Evolutionary conservation across 129 eudicot species (phyloP).

Genomic region (Centella asiatica): DNA sequence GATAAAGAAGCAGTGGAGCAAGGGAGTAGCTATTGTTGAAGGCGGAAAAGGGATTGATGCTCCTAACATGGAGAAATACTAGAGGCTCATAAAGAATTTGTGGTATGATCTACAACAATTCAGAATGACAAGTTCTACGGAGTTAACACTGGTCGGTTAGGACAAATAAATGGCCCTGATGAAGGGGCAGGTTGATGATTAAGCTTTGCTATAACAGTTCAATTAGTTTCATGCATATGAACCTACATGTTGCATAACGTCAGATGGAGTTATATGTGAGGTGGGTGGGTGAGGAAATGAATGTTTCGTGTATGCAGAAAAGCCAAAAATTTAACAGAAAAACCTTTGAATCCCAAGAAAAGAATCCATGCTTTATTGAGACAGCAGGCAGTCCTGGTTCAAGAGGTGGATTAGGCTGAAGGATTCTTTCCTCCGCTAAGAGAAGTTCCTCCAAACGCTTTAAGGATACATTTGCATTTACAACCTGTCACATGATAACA

Average conservation of each 20-base stretch:
- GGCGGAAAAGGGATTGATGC: too few species aligned
- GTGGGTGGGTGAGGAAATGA: neutral
- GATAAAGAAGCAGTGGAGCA: too few species aligned
- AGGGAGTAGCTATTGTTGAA: too few species aligned
- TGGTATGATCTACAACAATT: too few species aligned
- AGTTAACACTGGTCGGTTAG: too few species aligned
- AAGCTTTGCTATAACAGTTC: too few species aligned
- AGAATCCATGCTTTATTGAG: constrained; percentile 10
- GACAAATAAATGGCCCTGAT: too few species aligned
- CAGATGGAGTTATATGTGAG: neutral
- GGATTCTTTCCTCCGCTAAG: constrained; percentile 48
- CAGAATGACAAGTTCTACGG: too few species aligned
- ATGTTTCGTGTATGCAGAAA: neutral
- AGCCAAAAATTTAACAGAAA: neutral
- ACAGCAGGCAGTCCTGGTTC: constrained; percentile 35
- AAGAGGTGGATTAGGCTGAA: constrained; percentile 46
- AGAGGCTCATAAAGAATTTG: too few species aligned
- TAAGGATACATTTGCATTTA: constrained; percentile 40
- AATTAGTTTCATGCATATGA: too few species aligned
- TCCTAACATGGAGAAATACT: too few species aligned
- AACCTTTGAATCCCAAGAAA: constrained; percentile 11
- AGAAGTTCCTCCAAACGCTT: constrained; percentile 48
- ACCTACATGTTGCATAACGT: neutral
- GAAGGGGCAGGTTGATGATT: too few species aligned
- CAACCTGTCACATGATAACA: constrained; percentile 5